Percentiles rank a stretch among this genome's conserved stretches.
phyloP scores from a whole-genome alignment of 768 basidiomycete species.

The Mycena venus region DNA sequence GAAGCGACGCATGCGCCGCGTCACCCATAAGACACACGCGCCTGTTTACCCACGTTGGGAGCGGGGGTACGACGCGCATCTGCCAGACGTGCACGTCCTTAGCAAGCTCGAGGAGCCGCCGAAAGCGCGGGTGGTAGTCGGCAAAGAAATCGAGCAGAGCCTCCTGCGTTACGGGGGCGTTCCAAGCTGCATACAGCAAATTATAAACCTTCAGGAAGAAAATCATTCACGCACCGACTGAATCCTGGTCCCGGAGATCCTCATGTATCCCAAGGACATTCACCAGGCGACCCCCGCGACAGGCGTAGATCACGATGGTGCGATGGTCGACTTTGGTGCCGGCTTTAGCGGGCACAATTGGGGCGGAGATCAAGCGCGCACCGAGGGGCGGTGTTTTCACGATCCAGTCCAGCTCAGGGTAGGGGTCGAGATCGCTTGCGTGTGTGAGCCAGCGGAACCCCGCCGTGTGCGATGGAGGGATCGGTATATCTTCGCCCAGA shows the following conservation, averaged over 20 bases:
- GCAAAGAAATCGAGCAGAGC: slow-evolving; percentile 19
- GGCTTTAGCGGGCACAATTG: not conserved
- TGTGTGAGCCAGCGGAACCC: slow-evolving; percentile 28
- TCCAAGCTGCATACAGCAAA: slow-evolving; percentile 19
- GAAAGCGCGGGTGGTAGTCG: slow-evolving; percentile 27
- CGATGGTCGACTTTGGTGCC: slow-evolving; percentile 4
- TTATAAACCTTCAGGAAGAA: not conserved
- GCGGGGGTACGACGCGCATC: slow-evolving; percentile 25
- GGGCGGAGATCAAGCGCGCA: slow-evolving; percentile 25
- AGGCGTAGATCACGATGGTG: slow-evolving; percentile 24
- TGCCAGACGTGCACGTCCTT: slow-evolving; percentile 28
- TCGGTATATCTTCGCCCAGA: slow-evolving; percentile 15
- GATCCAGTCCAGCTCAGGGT: slow-evolving; percentile 31
- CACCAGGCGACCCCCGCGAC: slow-evolving; percentile 20
- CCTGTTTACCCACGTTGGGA: slow-evolving; percentile 19
- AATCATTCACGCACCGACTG: slow-evolving; percentile 6
- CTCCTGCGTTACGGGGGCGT: slow-evolving; percentile 13
- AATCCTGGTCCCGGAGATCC: slow-evolving; percentile 22
- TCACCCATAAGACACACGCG: slow-evolving; percentile 22
- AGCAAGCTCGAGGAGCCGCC: slow-evolving; percentile 19
- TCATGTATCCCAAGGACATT: slow-evolving; percentile 28
- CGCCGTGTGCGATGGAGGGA: slow-evolving; percentile 22
- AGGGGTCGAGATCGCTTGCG: slow-evolving; percentile 3
- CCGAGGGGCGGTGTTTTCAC: slow-evolving; percentile 20
- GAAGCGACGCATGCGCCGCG: slow-evolving; percentile 29